Evolutionary conservation across 2,329 filamentous ascomycete genomes (phyloP), one percentile per base, ranked within the genome.

Genomic region (Hypoxylon sp.): DNA sequence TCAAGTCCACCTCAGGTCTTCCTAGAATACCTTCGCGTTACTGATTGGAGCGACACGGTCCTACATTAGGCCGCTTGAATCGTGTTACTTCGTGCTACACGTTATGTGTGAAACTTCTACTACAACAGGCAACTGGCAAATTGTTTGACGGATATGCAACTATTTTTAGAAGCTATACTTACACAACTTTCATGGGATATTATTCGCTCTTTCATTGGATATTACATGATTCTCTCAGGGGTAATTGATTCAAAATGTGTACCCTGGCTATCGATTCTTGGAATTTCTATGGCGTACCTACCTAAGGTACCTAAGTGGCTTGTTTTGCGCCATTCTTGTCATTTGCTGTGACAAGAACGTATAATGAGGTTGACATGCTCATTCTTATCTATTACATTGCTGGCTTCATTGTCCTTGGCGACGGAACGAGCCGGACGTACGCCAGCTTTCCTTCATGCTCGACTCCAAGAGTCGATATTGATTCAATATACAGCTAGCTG

Each of bases 91-190:
- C 16, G 16, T 41, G 16, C 16, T 41, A 5, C 16, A 21, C 5
- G 37, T 21, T 7, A n/a, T n/a, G n/a, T n/a, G n/a, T n/a, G n/a
- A n/a, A n/a, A 41, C 32, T 41, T 11, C 16, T 2, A n/a, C 16
- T n/a, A 21, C 16, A 12, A 11, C 30, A 41, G 9, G 16, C 11
- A 41, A 19, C 2, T 21, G 16, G 11, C 7, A 2, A 41, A 6
- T 11, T 11, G 7, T 16, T 21, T 8, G 16, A 19, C 37, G 11
- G 37, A 21, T 7, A 41, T 37, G 32, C 16, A 5, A 21, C 16
- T 41, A 41, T 41, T 41, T 41, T 41, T 41, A 41, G 37, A 41
- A 41, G 16, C 9, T 41, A 19, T 21, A 41, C n/a, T 41, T 19
- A 21, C 37, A 21, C 16, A 41, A 21, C 16, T 11, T 11, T 1